Percentiles rank a stretch among this genome's conserved stretches.
Evolutionary conservation across 2,329 filamentous ascomycete species (phyloP).

Genomic region (Curvularia verruculosa): DNA sequence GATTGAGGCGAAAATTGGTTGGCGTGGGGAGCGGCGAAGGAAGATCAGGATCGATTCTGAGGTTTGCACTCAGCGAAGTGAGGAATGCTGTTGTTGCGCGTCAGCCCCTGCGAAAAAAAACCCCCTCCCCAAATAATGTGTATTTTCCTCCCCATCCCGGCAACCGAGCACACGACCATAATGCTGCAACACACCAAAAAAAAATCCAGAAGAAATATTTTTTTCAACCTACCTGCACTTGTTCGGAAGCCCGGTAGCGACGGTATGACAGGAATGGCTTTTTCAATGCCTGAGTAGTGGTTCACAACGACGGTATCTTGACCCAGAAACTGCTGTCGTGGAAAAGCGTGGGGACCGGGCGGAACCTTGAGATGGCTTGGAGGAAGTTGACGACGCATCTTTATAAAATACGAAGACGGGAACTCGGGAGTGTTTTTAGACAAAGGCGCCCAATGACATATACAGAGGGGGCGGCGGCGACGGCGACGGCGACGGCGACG

Average conservation of each 20-base stretch:
- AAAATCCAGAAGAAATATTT: slow-evolving; percentile 5
- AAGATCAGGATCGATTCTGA: slow-evolving; percentile 67
- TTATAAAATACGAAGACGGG: slow-evolving; percentile 13
- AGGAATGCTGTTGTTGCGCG: slow-evolving; percentile 70
- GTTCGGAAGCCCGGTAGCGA: slow-evolving; percentile 48
- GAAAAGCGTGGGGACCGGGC: slow-evolving; percentile 37
- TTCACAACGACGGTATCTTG: slow-evolving; percentile 41
- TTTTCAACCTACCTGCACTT: slow-evolving; percentile 45
- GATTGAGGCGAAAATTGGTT: slow-evolving; percentile 58
- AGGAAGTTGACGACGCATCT: slow-evolving; percentile 44
- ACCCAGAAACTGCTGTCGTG: slow-evolving; percentile 36
- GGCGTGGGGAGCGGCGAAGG: slow-evolving; percentile 70
- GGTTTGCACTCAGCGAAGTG: slow-evolving; percentile 79
- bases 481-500: slow-evolving; percentile 12
- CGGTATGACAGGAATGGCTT: slow-evolving; percentile 46
- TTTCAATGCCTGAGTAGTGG: slow-evolving; percentile 43
- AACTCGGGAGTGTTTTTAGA: background rate
- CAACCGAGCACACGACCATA: background rate
- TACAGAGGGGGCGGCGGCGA: slow-evolving; percentile 18
- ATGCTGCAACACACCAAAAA: background rate
- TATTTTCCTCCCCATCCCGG: background rate
- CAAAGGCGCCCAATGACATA: slow-evolving; percentile 25
- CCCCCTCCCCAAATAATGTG: background rate
- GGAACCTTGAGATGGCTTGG: slow-evolving; percentile 45
- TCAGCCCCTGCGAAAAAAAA: slow-evolving; percentile 17